A percentile compares a stretch with the other conserved stretches of the same genome.
Conservation (phyloP, 1,139 yeast species). For the Sugiyamaella xylanicola region DNA sequence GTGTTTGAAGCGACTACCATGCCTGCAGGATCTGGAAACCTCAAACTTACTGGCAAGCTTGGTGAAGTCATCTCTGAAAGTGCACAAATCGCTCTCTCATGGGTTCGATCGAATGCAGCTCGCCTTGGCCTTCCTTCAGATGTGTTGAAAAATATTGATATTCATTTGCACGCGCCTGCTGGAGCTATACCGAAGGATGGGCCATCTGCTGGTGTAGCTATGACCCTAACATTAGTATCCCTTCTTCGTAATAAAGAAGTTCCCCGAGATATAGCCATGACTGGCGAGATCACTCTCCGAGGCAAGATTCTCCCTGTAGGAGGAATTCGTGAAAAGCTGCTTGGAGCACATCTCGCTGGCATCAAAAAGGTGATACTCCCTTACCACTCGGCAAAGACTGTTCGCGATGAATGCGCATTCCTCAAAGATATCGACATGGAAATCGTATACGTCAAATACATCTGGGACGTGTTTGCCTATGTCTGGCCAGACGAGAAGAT, state of each 20-base stretch:
- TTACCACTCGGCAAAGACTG: constrained; percentile 66
- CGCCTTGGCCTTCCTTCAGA: constrained; percentile 41
- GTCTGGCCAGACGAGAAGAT: constrained; percentile 53
- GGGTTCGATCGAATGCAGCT: constrained; percentile 63
- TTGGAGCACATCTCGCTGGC: constrained; percentile 81
- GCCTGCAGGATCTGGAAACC: constrained; percentile 51
- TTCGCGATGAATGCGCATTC: constrained; percentile 58
- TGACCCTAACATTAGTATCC: constrained; percentile 79
- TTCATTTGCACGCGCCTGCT: constrained; percentile 86
- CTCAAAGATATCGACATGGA: constrained; percentile 57
- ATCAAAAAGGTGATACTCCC: constrained; percentile 68
- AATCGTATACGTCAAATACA: constrained; percentile 68
- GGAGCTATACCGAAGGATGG: constrained; percentile 91
- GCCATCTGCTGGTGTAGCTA: constrained; percentile 91
- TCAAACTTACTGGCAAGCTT: constrained; percentile 76
- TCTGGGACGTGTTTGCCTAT: constrained; percentile 70
- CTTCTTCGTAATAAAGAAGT: constrained; percentile 68
- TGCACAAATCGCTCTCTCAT: constrained; percentile 75
- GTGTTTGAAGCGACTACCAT: constrained; percentile 79
- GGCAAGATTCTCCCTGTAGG: constrained; percentile 90
- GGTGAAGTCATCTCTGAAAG: constrained; percentile 85
- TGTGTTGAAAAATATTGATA: constrained; percentile 55
- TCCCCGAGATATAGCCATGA: constrained; percentile 77
- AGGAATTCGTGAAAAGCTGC: constrained; percentile 79
- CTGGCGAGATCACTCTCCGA: constrained; percentile 87